phyloP scores from a whole-genome alignment of 495 filamentous ascomycete genomes.

The Hypomontagnella monticulosa region DNA sequence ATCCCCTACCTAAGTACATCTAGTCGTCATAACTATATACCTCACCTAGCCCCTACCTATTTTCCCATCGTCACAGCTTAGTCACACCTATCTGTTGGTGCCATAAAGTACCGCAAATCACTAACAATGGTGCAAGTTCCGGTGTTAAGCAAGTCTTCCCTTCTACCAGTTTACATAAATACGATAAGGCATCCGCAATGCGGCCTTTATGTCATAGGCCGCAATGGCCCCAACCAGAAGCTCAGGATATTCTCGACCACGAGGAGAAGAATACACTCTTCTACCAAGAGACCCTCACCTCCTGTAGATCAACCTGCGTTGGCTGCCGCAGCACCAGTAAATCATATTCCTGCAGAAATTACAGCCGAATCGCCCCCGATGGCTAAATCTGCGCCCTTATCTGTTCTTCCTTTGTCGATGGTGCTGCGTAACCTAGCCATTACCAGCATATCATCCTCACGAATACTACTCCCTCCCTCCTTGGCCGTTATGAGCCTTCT shows the following conservation, averaged over 20 bases:
- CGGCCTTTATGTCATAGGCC: slow-evolving; percentile 38
- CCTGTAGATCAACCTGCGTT: slow-evolving; percentile 44
- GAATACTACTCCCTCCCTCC: slow-evolving; percentile 73
- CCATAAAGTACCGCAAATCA: slow-evolving; percentile 3
- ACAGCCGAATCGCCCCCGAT: slow-evolving; percentile 36
- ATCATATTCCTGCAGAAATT: slow-evolving; percentile 27
- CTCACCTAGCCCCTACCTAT: background rate
- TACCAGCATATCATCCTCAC: slow-evolving; percentile 81
- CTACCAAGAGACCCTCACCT: slow-evolving; percentile 49
- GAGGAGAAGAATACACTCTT: slow-evolving; percentile 52
- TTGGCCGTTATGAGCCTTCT: slow-evolving; percentile 74
- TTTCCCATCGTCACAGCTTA: slow-evolving; percentile 1
- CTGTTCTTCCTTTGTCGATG: slow-evolving; percentile 75
- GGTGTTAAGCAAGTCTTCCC: slow-evolving; percentile 39
- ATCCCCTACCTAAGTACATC: background rate
- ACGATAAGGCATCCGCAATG: slow-evolving; percentile 33
- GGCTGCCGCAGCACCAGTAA: slow-evolving; percentile 29
- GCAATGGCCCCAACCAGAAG: slow-evolving; percentile 25
- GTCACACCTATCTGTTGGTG: background rate
- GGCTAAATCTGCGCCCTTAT: slow-evolving; percentile 63
- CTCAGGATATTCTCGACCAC: slow-evolving; percentile 19
- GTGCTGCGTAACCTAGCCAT: slow-evolving; percentile 83
- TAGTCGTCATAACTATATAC: slow-evolving; percentile 2
- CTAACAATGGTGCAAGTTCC: slow-evolving; percentile 41
- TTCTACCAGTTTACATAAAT: slow-evolving; percentile 27